These are phyloP conservation scores for Medicago truncatula DNA, from an alignment of 306 rosid species.

Conservation along the genomic window DNA sequence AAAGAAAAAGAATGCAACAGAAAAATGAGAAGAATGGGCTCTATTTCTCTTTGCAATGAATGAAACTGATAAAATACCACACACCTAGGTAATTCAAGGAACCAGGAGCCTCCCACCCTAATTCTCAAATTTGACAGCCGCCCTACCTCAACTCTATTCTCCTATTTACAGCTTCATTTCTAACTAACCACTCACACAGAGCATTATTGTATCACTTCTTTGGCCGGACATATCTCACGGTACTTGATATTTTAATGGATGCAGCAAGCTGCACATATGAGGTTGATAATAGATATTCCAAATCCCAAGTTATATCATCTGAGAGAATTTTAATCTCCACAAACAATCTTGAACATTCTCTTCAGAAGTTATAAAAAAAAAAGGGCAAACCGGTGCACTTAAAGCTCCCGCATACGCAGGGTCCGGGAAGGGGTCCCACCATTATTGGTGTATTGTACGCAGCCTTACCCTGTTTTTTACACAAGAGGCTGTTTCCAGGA, in stretches of 20 bases:
- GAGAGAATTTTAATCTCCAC: conserved; percentile 26
- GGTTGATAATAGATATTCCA: conserved; percentile 24
- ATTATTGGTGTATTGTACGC: too few species aligned
- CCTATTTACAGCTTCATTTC: background rate
- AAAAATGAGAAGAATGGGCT: background rate
- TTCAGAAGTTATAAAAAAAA: background rate
- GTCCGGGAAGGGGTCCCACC: too few species aligned
- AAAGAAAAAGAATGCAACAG: background rate
- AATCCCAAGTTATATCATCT: conserved; percentile 33
- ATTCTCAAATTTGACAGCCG: background rate
- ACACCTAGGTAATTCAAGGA: background rate
- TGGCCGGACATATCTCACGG: background rate
- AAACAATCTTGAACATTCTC: background rate
- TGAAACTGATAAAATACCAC: background rate
- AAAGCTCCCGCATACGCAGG: too few species aligned
- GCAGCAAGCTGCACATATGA: conserved; percentile 29
- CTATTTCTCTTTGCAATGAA: background rate
- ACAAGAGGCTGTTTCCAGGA: too few species aligned
- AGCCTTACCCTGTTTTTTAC: too few species aligned
- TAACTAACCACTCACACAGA: background rate
- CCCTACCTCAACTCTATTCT: background rate
- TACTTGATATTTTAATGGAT: conserved; percentile 15
- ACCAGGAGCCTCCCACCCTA: background rate
- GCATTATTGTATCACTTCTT: background rate
- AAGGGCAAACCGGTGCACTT: too few species aligned